phyloP scores from a whole-genome alignment of 805 yeast species.

The Saccharomycopsis olivae region DNA sequence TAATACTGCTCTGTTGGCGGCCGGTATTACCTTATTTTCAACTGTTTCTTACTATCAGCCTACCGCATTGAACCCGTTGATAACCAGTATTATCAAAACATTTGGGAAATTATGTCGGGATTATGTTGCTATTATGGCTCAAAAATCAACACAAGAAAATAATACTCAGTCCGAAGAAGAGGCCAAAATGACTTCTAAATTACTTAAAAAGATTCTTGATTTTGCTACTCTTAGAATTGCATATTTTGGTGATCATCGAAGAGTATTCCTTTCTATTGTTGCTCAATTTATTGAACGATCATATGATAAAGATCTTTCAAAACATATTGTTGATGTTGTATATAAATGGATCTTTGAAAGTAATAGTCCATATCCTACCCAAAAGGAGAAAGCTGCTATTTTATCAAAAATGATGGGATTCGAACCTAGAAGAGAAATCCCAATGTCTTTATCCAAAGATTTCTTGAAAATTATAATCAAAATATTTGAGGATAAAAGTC shows the following conservation, averaged over 20 bases:
- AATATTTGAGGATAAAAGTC: slow-evolving; percentile 69
- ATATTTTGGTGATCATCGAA: slow-evolving; percentile 83
- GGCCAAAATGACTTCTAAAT: slow-evolving; percentile 66
- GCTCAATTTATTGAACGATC: slow-evolving; percentile 90
- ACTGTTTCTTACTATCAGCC: slow-evolving; percentile 71
- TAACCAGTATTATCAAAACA: slow-evolving; percentile 74
- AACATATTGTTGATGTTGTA: slow-evolving; percentile 66
- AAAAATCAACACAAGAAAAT: slow-evolving; percentile 32
- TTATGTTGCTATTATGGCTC: slow-evolving; percentile 58
- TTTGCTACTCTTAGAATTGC: slow-evolving; percentile 75
- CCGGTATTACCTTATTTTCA: slow-evolving; percentile 78
- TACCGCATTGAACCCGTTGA: slow-evolving; percentile 57
- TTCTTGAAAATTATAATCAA: slow-evolving; percentile 82
- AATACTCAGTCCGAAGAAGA: slow-evolving; percentile 46
- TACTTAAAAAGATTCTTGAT: slow-evolving; percentile 66
- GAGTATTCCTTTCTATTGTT: slow-evolving; percentile 73
- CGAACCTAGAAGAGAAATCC: slow-evolving; percentile 78
- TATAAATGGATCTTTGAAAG: slow-evolving; percentile 84
- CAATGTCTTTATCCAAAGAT: slow-evolving; percentile 49
- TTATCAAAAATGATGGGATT: slow-evolving; percentile 88
- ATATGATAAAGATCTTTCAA: slow-evolving; percentile 61
- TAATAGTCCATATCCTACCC: slow-evolving; percentile 80
- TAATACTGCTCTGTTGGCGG: slow-evolving; percentile 58
- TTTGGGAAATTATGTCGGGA: slow-evolving; percentile 85
- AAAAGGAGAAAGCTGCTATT: slow-evolving; percentile 92